A percentile compares a stretch with the other conserved stretches of the same genome.
These are phyloP conservation scores for Pogostemon cablin DNA, from an alignment of 257 asterid species.

Conservation along the genomic window DNA sequence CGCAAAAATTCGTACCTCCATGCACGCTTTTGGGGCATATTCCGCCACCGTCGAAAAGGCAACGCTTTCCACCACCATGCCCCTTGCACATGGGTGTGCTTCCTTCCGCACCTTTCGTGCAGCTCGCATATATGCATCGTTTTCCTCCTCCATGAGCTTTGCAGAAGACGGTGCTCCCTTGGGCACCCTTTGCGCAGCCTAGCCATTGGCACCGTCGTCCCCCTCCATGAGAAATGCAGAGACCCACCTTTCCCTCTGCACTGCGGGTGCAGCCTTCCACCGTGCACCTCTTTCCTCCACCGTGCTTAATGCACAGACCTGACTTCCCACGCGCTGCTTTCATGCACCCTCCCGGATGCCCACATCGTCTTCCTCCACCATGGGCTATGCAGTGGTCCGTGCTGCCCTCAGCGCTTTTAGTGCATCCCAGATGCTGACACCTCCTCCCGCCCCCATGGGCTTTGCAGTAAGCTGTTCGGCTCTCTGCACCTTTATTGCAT, in stretches of 20 bases:
- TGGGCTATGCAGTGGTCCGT: constrained; percentile 92
- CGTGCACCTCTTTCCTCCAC: constrained; percentile 93
- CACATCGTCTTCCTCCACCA: constrained; percentile 90
- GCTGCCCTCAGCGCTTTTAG: constrained; percentile 92
- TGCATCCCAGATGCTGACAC: constrained; percentile 83
- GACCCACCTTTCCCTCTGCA: constrained; percentile 89
- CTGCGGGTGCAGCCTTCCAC: constrained; percentile 85
- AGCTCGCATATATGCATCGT: constrained; percentile 77
- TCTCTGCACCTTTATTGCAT: constrained; percentile 91
- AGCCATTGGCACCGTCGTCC: constrained; percentile 79
- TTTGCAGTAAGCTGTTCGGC: constrained; percentile 92
- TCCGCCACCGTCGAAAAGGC: constrained; percentile 85
- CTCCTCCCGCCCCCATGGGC: constrained; percentile 93
- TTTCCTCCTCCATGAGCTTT: constrained; percentile 98
- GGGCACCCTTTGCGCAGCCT: constrained; percentile 77
- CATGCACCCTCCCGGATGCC: constrained; percentile 60
- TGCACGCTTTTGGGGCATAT: constrained; percentile 96
- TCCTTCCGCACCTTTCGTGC: constrained; percentile 93
- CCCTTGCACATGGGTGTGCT: constrained; percentile 96
- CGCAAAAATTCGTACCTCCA: constrained; percentile 90
- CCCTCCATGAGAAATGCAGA: constrained; percentile 95
- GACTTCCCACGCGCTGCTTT: constrained; percentile 95
- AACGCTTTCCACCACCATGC: constrained; percentile 96
- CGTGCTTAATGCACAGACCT: constrained; percentile 88
- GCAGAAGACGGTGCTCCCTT: constrained; percentile 85